Evolutionary conservation across 768 basidiomycete species (phyloP).

Genomic region (Cystofilobasidium capitatum): DNA sequence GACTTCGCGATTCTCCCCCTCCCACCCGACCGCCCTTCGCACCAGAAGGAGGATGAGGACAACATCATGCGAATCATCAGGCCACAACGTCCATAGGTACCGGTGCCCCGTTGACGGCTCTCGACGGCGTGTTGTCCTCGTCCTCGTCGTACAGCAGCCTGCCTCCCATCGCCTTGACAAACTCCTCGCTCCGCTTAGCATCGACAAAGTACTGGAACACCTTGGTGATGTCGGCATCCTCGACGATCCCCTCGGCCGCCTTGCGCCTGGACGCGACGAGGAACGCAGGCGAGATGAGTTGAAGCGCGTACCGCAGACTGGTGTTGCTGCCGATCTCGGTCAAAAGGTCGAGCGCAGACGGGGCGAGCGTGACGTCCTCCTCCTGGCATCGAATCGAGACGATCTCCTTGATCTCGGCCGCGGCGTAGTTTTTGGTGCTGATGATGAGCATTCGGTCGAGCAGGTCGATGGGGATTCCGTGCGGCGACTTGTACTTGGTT

Average conservation of each 20-base stretch:
- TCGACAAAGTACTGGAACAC: slow-evolving; percentile 87
- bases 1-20: no score
- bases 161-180: slow-evolving; percentile 58
- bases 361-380: slow-evolving; percentile 77
- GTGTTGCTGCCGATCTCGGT: slow-evolving; percentile 81
- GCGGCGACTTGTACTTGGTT: slow-evolving; percentile 86
- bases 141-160: no score
- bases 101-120: no score
- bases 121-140: no score
- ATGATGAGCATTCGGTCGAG: slow-evolving; percentile 94
- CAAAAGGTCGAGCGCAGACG: slow-evolving; percentile 65
- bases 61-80: no score
- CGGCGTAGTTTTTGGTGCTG: slow-evolving; percentile 73
- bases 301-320: slow-evolving; percentile 84
- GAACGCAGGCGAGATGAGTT: slow-evolving; percentile 86
- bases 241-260: slow-evolving; percentile 51
- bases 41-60: no score
- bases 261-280: slow-evolving; percentile 77
- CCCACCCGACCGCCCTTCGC: no score
- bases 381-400: slow-evolving; percentile 81
- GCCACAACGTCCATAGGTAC: no score
- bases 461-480: slow-evolving; percentile 87
- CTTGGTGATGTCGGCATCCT: slow-evolving; percentile 70
- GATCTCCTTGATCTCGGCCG: slow-evolving; percentile 80
- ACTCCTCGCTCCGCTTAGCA: slow-evolving; percentile 82